Evolutionary conservation across 2,329 filamentous ascomycete species (phyloP).

Genomic region (Nemania serpens): DNA sequence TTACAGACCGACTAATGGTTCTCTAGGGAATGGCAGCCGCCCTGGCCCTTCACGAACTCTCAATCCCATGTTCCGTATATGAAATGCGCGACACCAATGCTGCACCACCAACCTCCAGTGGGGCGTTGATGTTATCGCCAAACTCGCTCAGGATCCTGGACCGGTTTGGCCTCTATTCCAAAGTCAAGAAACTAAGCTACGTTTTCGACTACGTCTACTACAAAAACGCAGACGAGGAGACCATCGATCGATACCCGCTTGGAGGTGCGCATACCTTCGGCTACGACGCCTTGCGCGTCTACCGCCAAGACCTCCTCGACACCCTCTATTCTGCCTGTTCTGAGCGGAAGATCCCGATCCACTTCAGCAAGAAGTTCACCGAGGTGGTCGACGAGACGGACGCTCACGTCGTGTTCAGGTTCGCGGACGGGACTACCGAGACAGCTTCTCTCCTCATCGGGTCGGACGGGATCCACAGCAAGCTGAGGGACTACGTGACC

Average conservation of each 20-base stretch:
- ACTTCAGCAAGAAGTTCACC: conserved; percentile 55
- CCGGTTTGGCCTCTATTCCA: conserved; percentile 51
- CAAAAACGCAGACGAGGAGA: conserved; percentile 42
- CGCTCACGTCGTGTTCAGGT: conserved; percentile 49
- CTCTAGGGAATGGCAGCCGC: conserved; percentile 56
- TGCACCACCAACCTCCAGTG: conserved; percentile 52
- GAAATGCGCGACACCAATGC: conserved; percentile 44
- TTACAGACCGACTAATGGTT: background rate
- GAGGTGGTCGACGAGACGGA: conserved; percentile 48
- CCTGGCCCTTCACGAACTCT: conserved; percentile 56
- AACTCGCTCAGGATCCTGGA: conserved; percentile 62
- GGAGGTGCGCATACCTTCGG: conserved; percentile 38
- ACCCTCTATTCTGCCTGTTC: conserved; percentile 49
- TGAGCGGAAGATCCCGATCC: conserved; percentile 47
- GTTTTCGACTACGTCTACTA: conserved; percentile 57
- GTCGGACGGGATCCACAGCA: conserved; percentile 64
- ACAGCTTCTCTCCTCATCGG: conserved; percentile 55
- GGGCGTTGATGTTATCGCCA: conserved; percentile 63
- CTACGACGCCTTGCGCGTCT: conserved; percentile 59
- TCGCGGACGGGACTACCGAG: conserved; percentile 50
- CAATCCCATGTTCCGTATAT: conserved; percentile 52
- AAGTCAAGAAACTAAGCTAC: conserved; percentile 52
- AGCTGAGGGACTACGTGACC: conserved; percentile 55
- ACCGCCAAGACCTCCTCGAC: conserved; percentile 56
- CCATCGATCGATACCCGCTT: conserved; percentile 45